phyloP scores from a whole-genome alignment of 257 asterid species.

The Penstemon davidsonii region DNA sequence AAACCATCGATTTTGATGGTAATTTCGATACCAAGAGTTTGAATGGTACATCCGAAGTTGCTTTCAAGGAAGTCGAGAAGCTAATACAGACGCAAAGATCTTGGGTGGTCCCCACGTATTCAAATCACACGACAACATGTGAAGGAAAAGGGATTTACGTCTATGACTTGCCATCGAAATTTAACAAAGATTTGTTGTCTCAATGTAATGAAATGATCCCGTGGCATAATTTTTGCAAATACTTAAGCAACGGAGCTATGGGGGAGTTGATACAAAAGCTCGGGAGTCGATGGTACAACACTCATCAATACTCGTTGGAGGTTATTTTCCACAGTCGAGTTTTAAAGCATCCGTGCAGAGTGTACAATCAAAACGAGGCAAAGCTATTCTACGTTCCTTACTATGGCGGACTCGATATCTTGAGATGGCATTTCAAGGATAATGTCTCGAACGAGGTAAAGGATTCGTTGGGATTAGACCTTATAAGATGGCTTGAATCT shows the following conservation, averaged over 20 bases:
- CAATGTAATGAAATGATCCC: slow-evolving; percentile 59
- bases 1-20: neutral
- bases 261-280: slow-evolving; percentile 52
- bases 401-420: slow-evolving; percentile 67
- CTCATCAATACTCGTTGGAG: slow-evolving; percentile 73
- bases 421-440: slow-evolving; percentile 74
- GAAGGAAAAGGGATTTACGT: slow-evolving; percentile 57
- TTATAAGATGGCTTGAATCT: slow-evolving; percentile 59
- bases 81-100: slow-evolving; percentile 52
- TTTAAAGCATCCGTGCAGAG: slow-evolving; percentile 69
- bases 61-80: slow-evolving; percentile 41
- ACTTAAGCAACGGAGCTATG: slow-evolving; percentile 46
- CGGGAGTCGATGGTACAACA: slow-evolving; percentile 57
- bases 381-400: slow-evolving; percentile 66
- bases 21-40: slow-evolving; percentile 11
- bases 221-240: slow-evolving; percentile 53
- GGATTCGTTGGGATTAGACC: slow-evolving; percentile 47
- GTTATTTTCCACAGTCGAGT: slow-evolving; percentile 58
- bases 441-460: slow-evolving; percentile 48
- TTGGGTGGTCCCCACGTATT: slow-evolving; percentile 34
- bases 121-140: slow-evolving; percentile 31
- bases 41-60: slow-evolving; percentile 33
- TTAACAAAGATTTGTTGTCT: slow-evolving; percentile 56
- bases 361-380: slow-evolving; percentile 44
- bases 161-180: slow-evolving; percentile 65